Base-by-base conservation (phyloP, 2,329 filamentous ascomycete species). In the Microcyclospora pomicola region DNA sequence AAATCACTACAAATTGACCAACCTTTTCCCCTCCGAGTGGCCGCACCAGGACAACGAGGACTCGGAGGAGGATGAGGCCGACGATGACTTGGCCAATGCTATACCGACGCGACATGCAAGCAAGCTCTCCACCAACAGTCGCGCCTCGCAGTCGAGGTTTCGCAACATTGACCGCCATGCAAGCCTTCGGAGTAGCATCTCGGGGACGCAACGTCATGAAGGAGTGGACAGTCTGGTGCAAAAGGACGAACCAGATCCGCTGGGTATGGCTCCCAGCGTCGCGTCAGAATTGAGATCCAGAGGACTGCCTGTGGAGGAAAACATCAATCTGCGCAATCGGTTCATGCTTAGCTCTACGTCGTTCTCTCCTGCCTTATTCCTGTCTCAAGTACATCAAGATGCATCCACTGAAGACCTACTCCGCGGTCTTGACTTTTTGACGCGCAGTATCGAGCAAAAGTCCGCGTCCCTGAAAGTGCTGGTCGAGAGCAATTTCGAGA, bases 401-500 rank as follows among this genome's bases (percentile, higher is more conserved):
- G 88, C 82, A 38, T 86, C 88, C 39, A 94, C 87, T 1, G 74
- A 85, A 49, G 75, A 78, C 33, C 68, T 98, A 1, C 68, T 94
- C 10, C 69, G 75, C 35, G 92, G 91, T 2, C 73, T 98, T 14
- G 82, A 94, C 49, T 78, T 82, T 42, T 73, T 98, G 14, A 91
- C 86, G 13, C 75, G 75, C 44, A 95, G 88, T 1, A 98, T 98
- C 53, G 91, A 96, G 53, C 84, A 96, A 62, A 98, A 98, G 61
- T 95, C 88, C 0, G 91, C 88, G 0, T 95, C 87, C 3, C 72
- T 98, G 43, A 98, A 98, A 58, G 82, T 93, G 9, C 72, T 98
- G 13, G 91, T 98, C 15, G 91, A 98, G 60, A 88, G 84, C 46
- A 98, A 98, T 59, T 98, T 98, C 56, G 92, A 98, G 62, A 81